These are phyloP conservation scores for Gossypium davidsonii DNA, from an alignment of 441 rosid genomes.

Conservation along the genomic window DNA sequence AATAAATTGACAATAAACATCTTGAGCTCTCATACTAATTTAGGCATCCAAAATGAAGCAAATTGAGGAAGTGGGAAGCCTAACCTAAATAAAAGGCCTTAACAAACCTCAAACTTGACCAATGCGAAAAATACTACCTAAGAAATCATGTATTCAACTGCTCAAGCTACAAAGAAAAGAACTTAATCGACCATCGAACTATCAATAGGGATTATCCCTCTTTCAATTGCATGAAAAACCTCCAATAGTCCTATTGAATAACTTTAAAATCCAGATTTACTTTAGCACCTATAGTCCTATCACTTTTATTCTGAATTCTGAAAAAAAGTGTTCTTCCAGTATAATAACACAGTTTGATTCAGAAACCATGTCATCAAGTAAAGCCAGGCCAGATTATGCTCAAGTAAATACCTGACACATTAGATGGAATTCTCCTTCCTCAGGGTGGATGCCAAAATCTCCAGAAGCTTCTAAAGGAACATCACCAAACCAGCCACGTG, in stretches of 20 bases:
- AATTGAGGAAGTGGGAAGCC: background rate
- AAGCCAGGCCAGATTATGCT: background rate
- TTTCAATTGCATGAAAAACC: slow-evolving; percentile 3
- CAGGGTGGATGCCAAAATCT: slow-evolving; percentile 97
- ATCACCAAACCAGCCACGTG: slow-evolving; percentile 93
- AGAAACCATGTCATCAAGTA: background rate
- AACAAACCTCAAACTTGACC: background rate
- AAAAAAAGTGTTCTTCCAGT: slow-evolving; percentile 7
- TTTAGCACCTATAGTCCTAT: background rate
- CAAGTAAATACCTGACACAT: slow-evolving; percentile 82
- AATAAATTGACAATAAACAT: background rate
- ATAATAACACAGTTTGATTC: slow-evolving; percentile 8
- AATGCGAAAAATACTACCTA: background rate
- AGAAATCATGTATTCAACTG: background rate
- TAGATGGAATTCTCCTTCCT: slow-evolving; percentile 96
- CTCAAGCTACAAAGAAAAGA: slow-evolving; percentile 1
- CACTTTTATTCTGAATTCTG: background rate
- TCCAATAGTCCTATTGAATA: background rate
- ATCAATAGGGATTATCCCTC: background rate
- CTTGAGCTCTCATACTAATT: background rate
- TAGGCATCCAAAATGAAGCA: background rate
- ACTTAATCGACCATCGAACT: background rate
- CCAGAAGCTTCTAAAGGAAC: slow-evolving; percentile 99
- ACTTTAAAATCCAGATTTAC: background rate
- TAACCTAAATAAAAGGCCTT: background rate